Evolutionary conservation across 768 basidiomycete species (phyloP).

Genomic region (Sporobolomyces roseus): DNA sequence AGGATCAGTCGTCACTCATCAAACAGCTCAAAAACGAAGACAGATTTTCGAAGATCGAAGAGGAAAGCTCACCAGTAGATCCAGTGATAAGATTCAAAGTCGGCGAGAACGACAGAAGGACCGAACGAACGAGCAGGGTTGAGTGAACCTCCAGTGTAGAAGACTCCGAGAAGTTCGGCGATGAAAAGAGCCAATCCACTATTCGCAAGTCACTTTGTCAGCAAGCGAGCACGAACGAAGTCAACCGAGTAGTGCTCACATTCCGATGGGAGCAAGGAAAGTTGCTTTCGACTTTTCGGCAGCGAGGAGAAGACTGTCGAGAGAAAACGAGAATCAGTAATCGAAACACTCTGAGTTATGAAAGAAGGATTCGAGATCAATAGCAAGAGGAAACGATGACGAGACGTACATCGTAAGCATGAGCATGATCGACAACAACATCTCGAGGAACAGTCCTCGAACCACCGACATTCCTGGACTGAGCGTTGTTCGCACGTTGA

Average conservation of each 20-base stretch:
- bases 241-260: slow-evolving; percentile 39
- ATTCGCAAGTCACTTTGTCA: neutral
- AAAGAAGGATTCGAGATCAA: too few relatives aligned
- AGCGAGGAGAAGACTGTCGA: neutral
- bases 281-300: slow-evolving; percentile 50
- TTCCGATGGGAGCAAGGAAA: slow-evolving; percentile 52
- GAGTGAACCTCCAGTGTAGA: slow-evolving; percentile 35
- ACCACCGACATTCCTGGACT: slow-evolving; percentile 18
- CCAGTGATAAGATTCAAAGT: slow-evolving; percentile 39
- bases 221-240: neutral
- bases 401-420: slow-evolving; percentile 41
- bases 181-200: slow-evolving; percentile 39
- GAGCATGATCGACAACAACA: slow-evolving; percentile 40
- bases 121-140: slow-evolving; percentile 30
- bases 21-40: too few relatives aligned
- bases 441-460: slow-evolving; percentile 40
- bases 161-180: slow-evolving; percentile 40
- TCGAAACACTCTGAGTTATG: too few relatives aligned
- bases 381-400: too few relatives aligned
- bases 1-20: too few relatives aligned
- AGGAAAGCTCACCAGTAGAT: slow-evolving; percentile 16
- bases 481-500: slow-evolving; percentile 30
- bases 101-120: slow-evolving; percentile 24
- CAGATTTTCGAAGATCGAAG: neutral
- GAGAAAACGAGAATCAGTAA: neutral